phyloP scores from a whole-genome alignment of 2,329 filamentous ascomycete species.

The Fusarium xyrophilum region DNA sequence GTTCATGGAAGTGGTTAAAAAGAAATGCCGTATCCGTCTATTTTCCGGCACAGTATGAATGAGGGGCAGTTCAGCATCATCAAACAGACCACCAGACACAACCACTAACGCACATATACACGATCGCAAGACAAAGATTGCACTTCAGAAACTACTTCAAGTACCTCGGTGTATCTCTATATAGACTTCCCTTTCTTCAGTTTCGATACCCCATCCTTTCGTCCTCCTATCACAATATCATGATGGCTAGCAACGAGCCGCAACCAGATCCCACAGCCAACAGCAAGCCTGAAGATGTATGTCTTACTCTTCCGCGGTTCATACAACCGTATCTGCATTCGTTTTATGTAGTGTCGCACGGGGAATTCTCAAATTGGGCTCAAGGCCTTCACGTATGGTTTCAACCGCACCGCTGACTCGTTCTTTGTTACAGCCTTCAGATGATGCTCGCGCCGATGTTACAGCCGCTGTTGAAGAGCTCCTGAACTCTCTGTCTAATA shows the following conservation, averaged over 20 bases:
- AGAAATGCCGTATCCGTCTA: constrained; percentile 33
- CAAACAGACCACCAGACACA: constrained; percentile 11
- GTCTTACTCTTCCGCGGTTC: constrained; percentile 24
- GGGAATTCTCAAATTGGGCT: neutral
- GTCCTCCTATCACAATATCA: neutral
- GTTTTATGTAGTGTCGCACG: constrained; percentile 7
- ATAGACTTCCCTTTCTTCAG: neutral
- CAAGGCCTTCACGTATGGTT: constrained; percentile 2
- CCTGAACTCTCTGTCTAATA: constrained; percentile 81
- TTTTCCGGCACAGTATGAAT: constrained; percentile 36
- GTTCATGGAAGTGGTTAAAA: constrained; percentile 12
- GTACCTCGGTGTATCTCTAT: neutral
- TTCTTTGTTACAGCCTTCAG: constrained; percentile 44
- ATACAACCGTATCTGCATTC: neutral
- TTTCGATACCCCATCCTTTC: neutral
- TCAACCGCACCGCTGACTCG: constrained; percentile 26
- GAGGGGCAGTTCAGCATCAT: constrained; percentile 16
- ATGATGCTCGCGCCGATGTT: constrained; percentile 68
- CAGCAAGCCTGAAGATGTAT: constrained; percentile 47
- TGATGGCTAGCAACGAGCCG: constrained; percentile 50
- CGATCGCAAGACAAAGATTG: neutral
- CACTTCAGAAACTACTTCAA: neutral
- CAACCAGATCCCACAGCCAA: constrained; percentile 42
- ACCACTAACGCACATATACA: constrained; percentile 1
- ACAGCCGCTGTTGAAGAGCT: constrained; percentile 85